Evolutionary conservation across 805 yeast species (phyloP).

Genomic region (Kluyveromyces starmeri): DNA sequence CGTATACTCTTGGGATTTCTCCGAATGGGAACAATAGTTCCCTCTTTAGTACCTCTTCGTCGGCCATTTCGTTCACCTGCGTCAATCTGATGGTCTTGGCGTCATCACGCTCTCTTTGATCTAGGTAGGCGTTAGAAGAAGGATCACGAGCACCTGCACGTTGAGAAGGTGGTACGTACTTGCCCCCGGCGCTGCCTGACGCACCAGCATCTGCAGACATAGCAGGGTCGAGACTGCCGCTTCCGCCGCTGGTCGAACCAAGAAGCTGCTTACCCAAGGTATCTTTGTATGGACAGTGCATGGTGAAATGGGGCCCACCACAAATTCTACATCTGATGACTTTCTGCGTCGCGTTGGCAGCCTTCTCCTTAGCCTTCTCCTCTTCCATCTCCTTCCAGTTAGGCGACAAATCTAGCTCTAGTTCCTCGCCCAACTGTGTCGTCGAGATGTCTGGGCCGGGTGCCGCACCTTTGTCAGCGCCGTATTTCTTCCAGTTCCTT

Average conservation of each 20-base stretch:
- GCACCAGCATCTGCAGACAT: conserved; percentile 26
- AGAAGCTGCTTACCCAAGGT: conserved; percentile 56
- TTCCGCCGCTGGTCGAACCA: conserved; percentile 25
- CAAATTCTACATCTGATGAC: conserved; percentile 76
- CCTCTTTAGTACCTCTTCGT: conserved; percentile 68
- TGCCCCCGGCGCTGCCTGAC: conserved; percentile 32
- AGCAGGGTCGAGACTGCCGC: conserved; percentile 16
- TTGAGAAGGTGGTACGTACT: conserved; percentile 55
- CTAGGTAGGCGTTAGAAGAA: conserved; percentile 31
- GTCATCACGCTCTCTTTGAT: conserved; percentile 65
- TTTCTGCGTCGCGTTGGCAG: conserved; percentile 38
- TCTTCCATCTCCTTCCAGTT: conserved; percentile 72
- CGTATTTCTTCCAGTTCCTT: conserved; percentile 82
- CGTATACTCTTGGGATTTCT: conserved; percentile 62
- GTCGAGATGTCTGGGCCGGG: conserved; percentile 86
- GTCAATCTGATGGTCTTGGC: conserved; percentile 81
- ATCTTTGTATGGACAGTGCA: conserved; percentile 93
- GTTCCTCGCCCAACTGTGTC: conserved; percentile 81
- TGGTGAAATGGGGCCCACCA: conserved; percentile 88
- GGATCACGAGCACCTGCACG: conserved; percentile 36
- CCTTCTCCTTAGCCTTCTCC: conserved; percentile 40
- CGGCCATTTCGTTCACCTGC: conserved; percentile 78
- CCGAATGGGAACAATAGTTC: conserved; percentile 64
- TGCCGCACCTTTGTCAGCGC: conserved; percentile 61
- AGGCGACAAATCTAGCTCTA: conserved; percentile 63